Evolutionary conservation across 257 asterid genomes (phyloP), one percentile per base, ranked within the genome.

Genomic region (Rauvolfia tetraphylla): DNA sequence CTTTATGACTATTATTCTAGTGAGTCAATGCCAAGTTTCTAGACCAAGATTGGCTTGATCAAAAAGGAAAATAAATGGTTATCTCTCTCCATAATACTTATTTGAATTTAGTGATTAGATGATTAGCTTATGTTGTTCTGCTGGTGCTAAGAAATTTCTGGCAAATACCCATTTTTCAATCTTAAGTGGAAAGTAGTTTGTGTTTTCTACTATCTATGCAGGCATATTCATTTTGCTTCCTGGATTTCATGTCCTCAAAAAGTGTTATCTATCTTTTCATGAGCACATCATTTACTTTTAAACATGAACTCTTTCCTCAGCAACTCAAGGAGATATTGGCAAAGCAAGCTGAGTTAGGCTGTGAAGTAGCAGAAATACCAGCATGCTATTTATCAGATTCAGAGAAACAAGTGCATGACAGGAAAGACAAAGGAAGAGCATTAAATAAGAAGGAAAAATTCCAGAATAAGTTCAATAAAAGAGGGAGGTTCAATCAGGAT

Each of bases 351-450:
- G 98, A 95, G 81, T 84, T 95, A 78, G 99, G 99, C 2, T 87
- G 89, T 80, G 98, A 90, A 89, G 98, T 91, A 76, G 98, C 99
- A 58, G 99, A 95, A 85, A 85, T 95, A 84, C 99, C 99, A 58
- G 71, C 97, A 31, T 76, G 75, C 70, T 95, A 95, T 86, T 82
- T 95, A 68, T 86, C 90, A 31, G 98, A 91, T 80, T 74, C 92
- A 15, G 97, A 90, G 82, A 85, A 78, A 73, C 89, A 71, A 78
- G 83, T 67, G 36, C 78, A 75, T 80, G 83, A 82, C 41, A 79
- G 76, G 75, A 86, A 73, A 46, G 83, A 34, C 13, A 81, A 62
- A 8, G 75, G 53, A 56, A 87, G 82, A 82, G 68, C 54, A 31
- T 78, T 79, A n/a, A 82, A 72, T 69, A 87, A 85, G 87, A 86